phyloP scores from a whole-genome alignment of 2,329 filamentous ascomycete species.

The Aspergillus sclerotialis region DNA sequence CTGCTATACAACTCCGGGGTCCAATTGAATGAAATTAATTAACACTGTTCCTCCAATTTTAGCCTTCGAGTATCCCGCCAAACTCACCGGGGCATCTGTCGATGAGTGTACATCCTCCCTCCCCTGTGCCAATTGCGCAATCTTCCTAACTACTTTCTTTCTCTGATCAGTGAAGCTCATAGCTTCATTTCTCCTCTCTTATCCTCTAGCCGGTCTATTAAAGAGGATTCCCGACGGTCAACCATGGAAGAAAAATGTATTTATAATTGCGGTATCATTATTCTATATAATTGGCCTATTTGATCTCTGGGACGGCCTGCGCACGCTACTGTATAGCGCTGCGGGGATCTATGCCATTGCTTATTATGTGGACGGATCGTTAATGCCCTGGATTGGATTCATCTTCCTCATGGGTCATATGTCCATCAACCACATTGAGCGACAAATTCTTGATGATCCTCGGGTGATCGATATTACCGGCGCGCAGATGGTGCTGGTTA shows the following conservation, averaged over 20 bases:
- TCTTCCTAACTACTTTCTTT: conserved; percentile 3
- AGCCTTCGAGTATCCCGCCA: conserved; percentile 57
- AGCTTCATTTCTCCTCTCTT: conserved; percentile 82
- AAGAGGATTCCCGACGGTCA: conserved; percentile 84
- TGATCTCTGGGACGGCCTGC: conserved; percentile 78
- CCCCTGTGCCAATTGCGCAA: not conserved
- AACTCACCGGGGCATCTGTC: conserved; percentile 53
- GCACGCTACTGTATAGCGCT: conserved; percentile 72
- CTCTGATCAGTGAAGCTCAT: conserved; percentile 76
- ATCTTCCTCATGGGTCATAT: conserved; percentile 92
- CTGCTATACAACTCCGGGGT: conserved; percentile 5
- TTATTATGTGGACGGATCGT: conserved; percentile 72
- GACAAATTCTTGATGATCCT: conserved; percentile 64
- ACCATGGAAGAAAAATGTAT: conserved; percentile 79
- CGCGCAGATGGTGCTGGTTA: conserved; percentile 95
- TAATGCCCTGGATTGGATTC: conserved; percentile 98
- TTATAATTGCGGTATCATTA: conserved; percentile 69
- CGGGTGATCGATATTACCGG: conserved; percentile 76
- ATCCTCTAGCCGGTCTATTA: conserved; percentile 78
- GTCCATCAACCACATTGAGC: conserved; percentile 79
- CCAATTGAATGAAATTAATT: conserved; percentile 11
- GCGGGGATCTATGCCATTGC: conserved; percentile 77
- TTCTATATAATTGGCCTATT: conserved; percentile 95
- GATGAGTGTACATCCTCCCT: conserved; percentile 50
- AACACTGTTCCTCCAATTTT: conserved; percentile 6